Base-by-base conservation (phyloP, 495 filamentous ascomycete genomes). In the Margaritispora aquatica region DNA sequence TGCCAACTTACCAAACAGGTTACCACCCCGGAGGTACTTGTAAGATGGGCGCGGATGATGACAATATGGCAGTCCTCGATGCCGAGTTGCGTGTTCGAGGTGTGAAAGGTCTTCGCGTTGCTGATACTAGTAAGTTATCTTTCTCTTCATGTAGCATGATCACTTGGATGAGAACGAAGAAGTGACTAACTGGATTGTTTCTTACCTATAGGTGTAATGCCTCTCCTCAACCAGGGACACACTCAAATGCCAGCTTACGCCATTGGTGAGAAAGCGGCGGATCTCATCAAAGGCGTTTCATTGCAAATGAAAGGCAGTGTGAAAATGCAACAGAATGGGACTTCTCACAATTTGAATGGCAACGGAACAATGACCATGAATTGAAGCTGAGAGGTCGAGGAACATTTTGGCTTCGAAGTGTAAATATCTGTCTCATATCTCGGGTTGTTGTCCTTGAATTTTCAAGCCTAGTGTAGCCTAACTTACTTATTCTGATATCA, bases 251-350 rank as follows among this genome's bases (percentile, higher is more conserved):
- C 81, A 17, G 84, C 81, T 26, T 84, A 82, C 29, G 77, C 84
- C 67, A 74, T 82, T 36, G 79, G 74, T 23, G 84, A 88, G 72
- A 87, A 86, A 71, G 84, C 84, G 8, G 76, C 78, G 0, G 79
- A 81, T 51, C 73, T 79, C 8, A 81, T 84, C 27, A 58, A 55
- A 26, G 58, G 58, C 0, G 15, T 11, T 15, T 63, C 44, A 15
- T 56, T 50, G 47, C 21, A 24, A 24, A 3, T 50, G 47, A 50
- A 50, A 5, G 26, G 20, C 24, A 26, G 17, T 17, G 8, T 50
- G 5, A 23, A 50, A 24, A 50, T 50, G 23, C 20, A 50, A 10
- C 21, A 50, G 20, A 22, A 48, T 8, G 47, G 8, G 9, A n/a
- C 2, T 10, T 24, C 47, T 13, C 8, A 23, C 2, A 50, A 50